phyloP scores from a whole-genome alignment of 176 grass and related monocot genomes.

The sorghum (Sorghum bicolor) region DNA sequence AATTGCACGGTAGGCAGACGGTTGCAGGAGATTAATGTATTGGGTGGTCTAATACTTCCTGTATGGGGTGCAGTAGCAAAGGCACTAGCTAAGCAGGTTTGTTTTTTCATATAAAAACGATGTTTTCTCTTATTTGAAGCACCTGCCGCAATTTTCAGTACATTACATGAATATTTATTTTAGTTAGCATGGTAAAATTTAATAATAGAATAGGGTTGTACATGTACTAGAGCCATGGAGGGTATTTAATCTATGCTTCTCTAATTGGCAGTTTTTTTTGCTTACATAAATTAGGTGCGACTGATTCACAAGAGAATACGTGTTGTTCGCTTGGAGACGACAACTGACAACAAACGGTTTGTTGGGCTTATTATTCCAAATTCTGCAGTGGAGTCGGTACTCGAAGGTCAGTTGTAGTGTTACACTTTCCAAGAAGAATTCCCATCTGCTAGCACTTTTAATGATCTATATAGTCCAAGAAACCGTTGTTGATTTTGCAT shows the following conservation, averaged over 20 bases:
- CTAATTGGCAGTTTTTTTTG: slow-evolving; percentile 16
- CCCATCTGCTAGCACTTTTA: background rate
- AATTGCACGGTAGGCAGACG: slow-evolving; percentile 87
- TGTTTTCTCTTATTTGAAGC: background rate
- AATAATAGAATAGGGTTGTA: background rate
- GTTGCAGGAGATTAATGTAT: slow-evolving; percentile 86
- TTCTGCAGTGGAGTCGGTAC: slow-evolving; percentile 69
- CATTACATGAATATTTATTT: background rate
- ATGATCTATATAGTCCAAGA: background rate
- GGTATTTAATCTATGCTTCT: slow-evolving; percentile 8
- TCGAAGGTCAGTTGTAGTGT: slow-evolving; percentile 55
- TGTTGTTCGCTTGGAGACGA: slow-evolving; percentile 72
- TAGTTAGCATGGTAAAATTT: background rate
- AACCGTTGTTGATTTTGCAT: background rate
- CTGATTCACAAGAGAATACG: slow-evolving; percentile 79
- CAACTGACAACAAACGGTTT: slow-evolving; percentile 49
- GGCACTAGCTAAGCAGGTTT: slow-evolving; percentile 76
- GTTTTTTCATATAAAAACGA: background rate
- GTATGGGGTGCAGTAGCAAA: slow-evolving; percentile 84
- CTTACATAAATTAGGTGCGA: slow-evolving; percentile 48
- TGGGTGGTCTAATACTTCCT: slow-evolving; percentile 91
- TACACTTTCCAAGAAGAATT: background rate
- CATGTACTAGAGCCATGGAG: background rate
- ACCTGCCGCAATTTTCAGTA: background rate
- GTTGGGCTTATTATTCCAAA: slow-evolving; percentile 93